Percentiles rank a stretch among this genome's conserved stretches.
Evolutionary conservation across 2,329 filamentous ascomycete species (phyloP).

Genomic region (Magnaporthiopsis incrustans): DNA sequence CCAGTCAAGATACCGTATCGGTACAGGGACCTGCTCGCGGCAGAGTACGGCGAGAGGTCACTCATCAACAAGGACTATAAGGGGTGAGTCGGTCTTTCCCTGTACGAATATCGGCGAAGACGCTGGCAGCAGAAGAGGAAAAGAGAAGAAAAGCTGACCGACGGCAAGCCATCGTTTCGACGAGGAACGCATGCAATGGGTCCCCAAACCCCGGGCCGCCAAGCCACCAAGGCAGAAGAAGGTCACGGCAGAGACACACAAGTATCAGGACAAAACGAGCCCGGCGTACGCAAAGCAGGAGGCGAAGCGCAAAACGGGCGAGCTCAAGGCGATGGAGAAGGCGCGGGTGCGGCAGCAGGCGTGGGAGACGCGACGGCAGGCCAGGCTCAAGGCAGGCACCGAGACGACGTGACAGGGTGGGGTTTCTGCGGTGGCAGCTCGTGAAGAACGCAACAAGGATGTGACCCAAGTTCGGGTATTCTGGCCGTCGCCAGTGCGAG

Average conservation of each 20-base stretch:
- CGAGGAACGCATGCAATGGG: conserved; percentile 13
- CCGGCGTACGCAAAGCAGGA: background rate
- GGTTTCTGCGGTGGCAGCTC: no score
- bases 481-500: no score
- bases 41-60: conserved; percentile 48
- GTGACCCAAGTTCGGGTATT: no score
- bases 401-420: no score
- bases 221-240: background rate
- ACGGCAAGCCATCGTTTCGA: conserved; percentile 14
- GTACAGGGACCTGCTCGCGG: conserved; percentile 49
- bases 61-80: conserved; percentile 43
- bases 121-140: background rate
- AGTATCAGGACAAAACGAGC: background rate
- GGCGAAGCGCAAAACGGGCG: background rate
- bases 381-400: background rate
- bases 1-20: conserved; percentile 57
- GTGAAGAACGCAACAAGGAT: no score
- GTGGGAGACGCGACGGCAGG: background rate
- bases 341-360: background rate
- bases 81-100: conserved; percentile 27
- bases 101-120: no score
- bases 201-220: conserved; percentile 9
- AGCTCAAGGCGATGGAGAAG: background rate
- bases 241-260: background rate
- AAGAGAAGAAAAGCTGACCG: background rate